A percentile compares a stretch with the other conserved stretches of the same genome.
Evolutionary conservation across 768 basidiomycete species (phyloP).

Genomic region (Mycena capillaripes): DNA sequence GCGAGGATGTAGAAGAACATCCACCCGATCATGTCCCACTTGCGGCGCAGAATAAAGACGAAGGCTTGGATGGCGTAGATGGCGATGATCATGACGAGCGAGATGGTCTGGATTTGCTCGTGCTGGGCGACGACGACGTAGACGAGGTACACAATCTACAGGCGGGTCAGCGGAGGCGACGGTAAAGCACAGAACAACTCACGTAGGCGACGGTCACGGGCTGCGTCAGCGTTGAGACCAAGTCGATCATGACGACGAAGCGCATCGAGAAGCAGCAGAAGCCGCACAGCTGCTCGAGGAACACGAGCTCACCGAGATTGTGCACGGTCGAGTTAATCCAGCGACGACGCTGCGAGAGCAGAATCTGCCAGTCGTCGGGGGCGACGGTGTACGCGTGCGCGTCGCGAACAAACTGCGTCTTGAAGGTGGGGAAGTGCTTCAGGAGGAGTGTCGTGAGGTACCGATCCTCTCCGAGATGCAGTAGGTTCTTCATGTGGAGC

Average conservation of each 20-base stretch:
- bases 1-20: slow-evolving; percentile 97
- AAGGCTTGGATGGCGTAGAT: slow-evolving; percentile 96
- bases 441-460: slow-evolving; percentile 96
- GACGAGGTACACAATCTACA: slow-evolving; percentile 88
- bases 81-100: slow-evolving; percentile 93
- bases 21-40: slow-evolving; percentile 99
- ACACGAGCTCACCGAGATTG: slow-evolving; percentile 93
- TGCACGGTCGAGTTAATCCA: slow-evolving; percentile 99
- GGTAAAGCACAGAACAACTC: slow-evolving; percentile 50
- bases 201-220: slow-evolving; percentile 93
- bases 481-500: slow-evolving; percentile 97
- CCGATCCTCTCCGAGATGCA: slow-evolving; percentile 99
- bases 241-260: slow-evolving; percentile 97
- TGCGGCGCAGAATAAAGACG: slow-evolving; percentile 91
- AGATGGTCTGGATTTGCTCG: slow-evolving; percentile 81
- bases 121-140: slow-evolving; percentile 80
- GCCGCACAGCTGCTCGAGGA: slow-evolving; percentile 92
- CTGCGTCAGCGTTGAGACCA: slow-evolving; percentile 87
- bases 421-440: slow-evolving; percentile 94
- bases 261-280: slow-evolving; percentile 99
- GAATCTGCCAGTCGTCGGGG: slow-evolving; percentile 94
- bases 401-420: slow-evolving; percentile 96
- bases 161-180: slow-evolving; percentile 32
- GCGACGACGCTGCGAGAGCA: slow-evolving; percentile 96
- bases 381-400: slow-evolving; percentile 96